Base-by-base conservation (phyloP, 164 flowering plant genomes). In the Tetrastigma voinierianum region DNA sequence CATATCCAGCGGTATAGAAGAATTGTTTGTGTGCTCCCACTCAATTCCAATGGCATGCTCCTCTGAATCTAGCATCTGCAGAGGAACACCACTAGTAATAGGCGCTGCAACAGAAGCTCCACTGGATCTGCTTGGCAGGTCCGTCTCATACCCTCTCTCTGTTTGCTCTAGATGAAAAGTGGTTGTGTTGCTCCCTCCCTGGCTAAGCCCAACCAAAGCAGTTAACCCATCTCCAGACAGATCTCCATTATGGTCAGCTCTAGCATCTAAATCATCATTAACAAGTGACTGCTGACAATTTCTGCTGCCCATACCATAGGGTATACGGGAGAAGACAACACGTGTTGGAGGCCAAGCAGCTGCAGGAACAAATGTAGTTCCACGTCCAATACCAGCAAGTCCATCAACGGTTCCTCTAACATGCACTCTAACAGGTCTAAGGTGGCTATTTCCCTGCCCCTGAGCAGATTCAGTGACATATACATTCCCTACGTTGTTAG, bases 311-410 rank as follows among this genome's bases (percentile, higher is more conserved):
- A 90, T 68, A 62, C 88, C 89, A 83, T 85, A 79, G 5, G 98
- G 99, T 45, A 91, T 93, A 53, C 97, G 98, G 15, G 99, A 96
- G 74, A 87, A 96, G 47, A 96, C 97, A 77, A 89, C 82, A 57
- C 95, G 91, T 43, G 97, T 87, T n/a, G 98, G 96, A 66, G 93
- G 85, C 92, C 91, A 86, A 58, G 90, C 83, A 74, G 81, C 68
- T 19, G 89, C 78, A 15, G 95, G 91, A 65, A 88, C 92, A 74
- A 82, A 84, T 66, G 93, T 84, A 46, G 83, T 71, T 56, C 97
- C 99, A 65, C 93, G 93, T 23, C 99, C 99, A 77, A 96, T 87
- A 62, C 95, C 99, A 59, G 98, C 98, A 73, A 96, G 91, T 58
- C 99, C 99, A 76, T 96, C 99, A 66, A 78, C 80, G 16, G 95